Percentiles rank a stretch among this genome's conserved stretches.
Evolutionary conservation across 169 alveolate genomes (phyloP).

Genomic region (Babesia divergens): DNA sequence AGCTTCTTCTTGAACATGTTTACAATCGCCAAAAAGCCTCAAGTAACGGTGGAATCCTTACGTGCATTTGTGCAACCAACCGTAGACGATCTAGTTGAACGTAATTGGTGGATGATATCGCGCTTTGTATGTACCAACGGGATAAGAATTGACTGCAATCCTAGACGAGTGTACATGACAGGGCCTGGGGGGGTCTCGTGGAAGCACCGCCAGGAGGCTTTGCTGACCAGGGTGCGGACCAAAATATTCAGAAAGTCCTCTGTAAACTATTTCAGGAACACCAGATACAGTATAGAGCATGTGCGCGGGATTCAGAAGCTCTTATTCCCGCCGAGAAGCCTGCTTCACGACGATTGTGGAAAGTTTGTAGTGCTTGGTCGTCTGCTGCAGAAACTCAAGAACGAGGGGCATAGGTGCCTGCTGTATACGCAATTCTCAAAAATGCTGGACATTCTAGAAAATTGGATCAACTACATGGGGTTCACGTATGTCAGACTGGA

Average conservation of each 20-base stretch:
- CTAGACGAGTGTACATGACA: slow-evolving; percentile 23
- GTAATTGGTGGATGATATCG: slow-evolving; percentile 46
- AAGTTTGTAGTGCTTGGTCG: slow-evolving; percentile 83
- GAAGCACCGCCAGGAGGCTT: slow-evolving; percentile 16
- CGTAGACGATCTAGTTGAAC: slow-evolving; percentile 41
- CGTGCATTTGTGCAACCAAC: slow-evolving; percentile 1
- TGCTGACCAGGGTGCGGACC: slow-evolving; percentile 9
- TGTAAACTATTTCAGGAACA: slow-evolving; percentile 2
- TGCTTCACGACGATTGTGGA: slow-evolving; percentile 93
- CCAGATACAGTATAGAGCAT: slow-evolving; percentile 28
- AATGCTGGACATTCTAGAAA: slow-evolving; percentile 96
- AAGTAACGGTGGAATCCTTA: background rate
- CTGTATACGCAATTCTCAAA: slow-evolving; percentile 96
- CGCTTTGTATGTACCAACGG: slow-evolving; percentile 28
- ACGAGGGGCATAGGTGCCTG: slow-evolving; percentile 91
- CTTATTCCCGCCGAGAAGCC: slow-evolving; percentile 77
- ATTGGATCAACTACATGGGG: slow-evolving; percentile 90
- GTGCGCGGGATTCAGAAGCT: slow-evolving; percentile 48
- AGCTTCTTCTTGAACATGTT: background rate
- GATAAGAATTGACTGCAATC: slow-evolving; percentile 26
- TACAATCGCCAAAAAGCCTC: background rate
- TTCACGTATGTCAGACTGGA: slow-evolving; percentile 95
- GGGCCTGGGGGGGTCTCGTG: slow-evolving; percentile 36
- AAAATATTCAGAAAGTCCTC: slow-evolving; percentile 4
- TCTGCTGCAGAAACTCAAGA: slow-evolving; percentile 84